Conservation (phyloP, 306 rosid genomes). For the Lathyrus oleraceus region DNA sequence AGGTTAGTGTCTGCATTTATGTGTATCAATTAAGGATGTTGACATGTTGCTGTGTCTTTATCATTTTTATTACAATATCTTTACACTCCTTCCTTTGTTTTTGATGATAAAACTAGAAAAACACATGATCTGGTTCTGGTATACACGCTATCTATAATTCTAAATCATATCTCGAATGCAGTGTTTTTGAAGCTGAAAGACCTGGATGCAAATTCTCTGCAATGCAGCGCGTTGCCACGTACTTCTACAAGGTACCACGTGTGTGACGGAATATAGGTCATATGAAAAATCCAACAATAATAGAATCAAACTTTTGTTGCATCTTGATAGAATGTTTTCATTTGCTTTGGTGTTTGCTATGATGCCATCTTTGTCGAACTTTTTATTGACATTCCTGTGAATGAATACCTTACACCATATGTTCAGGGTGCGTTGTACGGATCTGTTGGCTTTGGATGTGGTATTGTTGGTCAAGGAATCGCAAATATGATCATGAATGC, state of each 20-base stretch:
- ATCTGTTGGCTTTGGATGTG: slow-evolving; percentile 90
- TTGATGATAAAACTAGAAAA: not conserved
- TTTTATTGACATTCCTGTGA: slow-evolving; percentile 32
- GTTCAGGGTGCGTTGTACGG: slow-evolving; percentile 90
- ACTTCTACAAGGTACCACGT: slow-evolving; percentile 69
- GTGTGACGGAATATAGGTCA: slow-evolving; percentile 18
- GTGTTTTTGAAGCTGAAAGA: slow-evolving; percentile 93
- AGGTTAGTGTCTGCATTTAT: slow-evolving; percentile 53
- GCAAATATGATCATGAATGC: slow-evolving; percentile 91
- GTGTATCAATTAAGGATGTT: not conserved
- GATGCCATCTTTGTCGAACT: slow-evolving; percentile 2
- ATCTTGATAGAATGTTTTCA: slow-evolving; percentile 10
- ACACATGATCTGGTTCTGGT: not conserved
- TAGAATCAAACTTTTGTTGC: slow-evolving; percentile 14
- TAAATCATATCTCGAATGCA: slow-evolving; percentile 47
- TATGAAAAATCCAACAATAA: not conserved
- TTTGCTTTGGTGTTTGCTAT: slow-evolving; percentile 22
- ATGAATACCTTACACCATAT: not conserved
- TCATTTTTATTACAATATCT: not conserved
- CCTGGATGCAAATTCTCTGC: slow-evolving; percentile 79
- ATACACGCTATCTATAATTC: not conserved
- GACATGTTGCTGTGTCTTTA: not conserved
- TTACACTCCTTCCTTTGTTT: not conserved
- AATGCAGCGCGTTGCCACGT: slow-evolving; percentile 75
- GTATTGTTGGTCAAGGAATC: slow-evolving; percentile 93